Base-by-base conservation (phyloP, 1,284 basidiomycete species). In the Puccinia triticina region DNA sequence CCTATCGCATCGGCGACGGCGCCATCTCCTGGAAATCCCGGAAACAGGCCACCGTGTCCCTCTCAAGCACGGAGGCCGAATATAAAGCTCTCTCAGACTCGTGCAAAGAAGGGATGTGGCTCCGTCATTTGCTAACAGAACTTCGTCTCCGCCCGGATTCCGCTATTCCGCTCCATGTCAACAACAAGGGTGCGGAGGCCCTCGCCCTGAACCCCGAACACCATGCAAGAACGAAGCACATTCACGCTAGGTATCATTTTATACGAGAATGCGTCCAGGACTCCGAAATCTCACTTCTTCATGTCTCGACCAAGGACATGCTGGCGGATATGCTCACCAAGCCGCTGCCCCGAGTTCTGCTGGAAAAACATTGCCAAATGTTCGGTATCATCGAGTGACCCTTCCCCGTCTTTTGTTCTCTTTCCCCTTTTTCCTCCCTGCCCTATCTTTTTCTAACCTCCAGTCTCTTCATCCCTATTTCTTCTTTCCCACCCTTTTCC, bases 31-130 rank as follows among this genome's bases (percentile, higher is more conserved):
- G 69, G 34, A 43, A 72, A 43, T 72, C 69, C 8, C 29, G 26
- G n/a, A 72, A 72, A 26, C 69, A 72, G 34, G 26, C 21, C 37
- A 72, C 69, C 7, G 69, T 72, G 23, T 46, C 69, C 8, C 40
- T 72, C 40, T 43, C 40, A 7, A 43, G 40, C 40, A 43, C 40
- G 40, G 40, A 43, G 12, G 40, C 40, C 12, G 66, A 69, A 34
- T 69, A 69, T 34, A 69, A 69, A 69, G 18, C 32, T 5, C 23
- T 69, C 5, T 69, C 66, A 4, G 66, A 69, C 34, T 21, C n/a
- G 8, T 69, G 66, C 23, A 34, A 69, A 23, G 66, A 69, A 69
- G 66, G n/a, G 8, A 4, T 69, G 32, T 69, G 29, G 66, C 40
- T 69, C 8, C 8, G 66, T 5, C 21, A 69, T 34, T 7, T 69